Percentiles rank a stretch among this genome's conserved stretches.
These are phyloP conservation scores for Argentina anserina DNA, from an alignment of 306 rosid species.

Conservation along the genomic window DNA sequence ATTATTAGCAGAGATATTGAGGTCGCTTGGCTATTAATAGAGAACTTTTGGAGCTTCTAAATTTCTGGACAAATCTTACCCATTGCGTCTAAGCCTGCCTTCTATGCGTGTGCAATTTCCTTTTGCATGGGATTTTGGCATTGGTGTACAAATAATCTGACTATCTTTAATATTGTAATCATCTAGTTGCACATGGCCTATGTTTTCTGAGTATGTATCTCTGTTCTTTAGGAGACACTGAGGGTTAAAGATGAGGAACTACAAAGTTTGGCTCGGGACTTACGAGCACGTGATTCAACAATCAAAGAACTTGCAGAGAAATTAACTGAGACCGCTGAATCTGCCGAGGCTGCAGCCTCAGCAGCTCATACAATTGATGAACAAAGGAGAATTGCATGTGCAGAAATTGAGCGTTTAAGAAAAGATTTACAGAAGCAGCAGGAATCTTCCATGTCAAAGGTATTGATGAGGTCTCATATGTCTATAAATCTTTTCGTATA, in stretches of 20 bases:
- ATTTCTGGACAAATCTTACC: not conserved
- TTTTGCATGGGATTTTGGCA: conserved; percentile 4
- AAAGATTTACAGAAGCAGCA: conserved; percentile 57
- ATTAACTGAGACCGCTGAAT: conserved; percentile 94
- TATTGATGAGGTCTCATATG: conserved; percentile 15
- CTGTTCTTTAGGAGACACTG: conserved; percentile 70
- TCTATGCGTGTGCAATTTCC: not conserved
- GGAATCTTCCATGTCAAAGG: conserved; percentile 60
- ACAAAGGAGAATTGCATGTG: conserved; percentile 72
- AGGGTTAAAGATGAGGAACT: conserved; percentile 95
- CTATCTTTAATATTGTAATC: not conserved
- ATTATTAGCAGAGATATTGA: not conserved
- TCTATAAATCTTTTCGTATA: not conserved
- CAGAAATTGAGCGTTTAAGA: conserved; percentile 67
- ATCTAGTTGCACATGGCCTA: conserved; percentile 13
- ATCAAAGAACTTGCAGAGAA: conserved; percentile 89
- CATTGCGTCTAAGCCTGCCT: not conserved
- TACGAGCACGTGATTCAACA: conserved; percentile 92
- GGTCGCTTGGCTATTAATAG: not conserved
- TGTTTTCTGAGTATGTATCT: conserved; percentile 19
- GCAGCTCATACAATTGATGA: conserved; percentile 94
- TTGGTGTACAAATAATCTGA: not conserved
- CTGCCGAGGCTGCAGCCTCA: conserved; percentile 98
- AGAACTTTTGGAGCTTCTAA: not conserved
- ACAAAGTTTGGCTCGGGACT: conserved; percentile 83